Evolutionary conservation across 148 eudicot genomes (phyloP), one percentile per base, ranked within the genome.

Genomic region (Persicaria tinctoria): DNA sequence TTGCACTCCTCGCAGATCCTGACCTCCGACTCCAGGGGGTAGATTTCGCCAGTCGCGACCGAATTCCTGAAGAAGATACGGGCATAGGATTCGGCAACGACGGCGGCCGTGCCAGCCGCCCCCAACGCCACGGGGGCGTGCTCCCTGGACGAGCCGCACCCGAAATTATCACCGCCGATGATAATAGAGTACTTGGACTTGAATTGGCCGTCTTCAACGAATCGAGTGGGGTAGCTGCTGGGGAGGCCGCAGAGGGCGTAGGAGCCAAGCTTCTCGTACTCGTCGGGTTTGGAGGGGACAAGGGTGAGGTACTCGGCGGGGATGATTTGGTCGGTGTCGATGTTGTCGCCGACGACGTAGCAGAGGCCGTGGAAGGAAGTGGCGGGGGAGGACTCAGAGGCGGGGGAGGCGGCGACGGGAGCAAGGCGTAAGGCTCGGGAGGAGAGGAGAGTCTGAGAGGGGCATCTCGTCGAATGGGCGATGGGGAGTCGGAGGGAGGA

Each of bases 261-360:
- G 4, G 98, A 91, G 0, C 98, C 98, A 63, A 94, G 89, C 47
- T 94, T 91, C 11, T 80, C 73, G 86, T 94, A 91, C 74, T 94
- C 97, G 0, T 91, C 96, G 17, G 98, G 98, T 74, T 91, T 91
- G 41, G 98, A 94, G 50, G 98, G 98, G 73, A 91, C 93, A 8
- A 94, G 83, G 62, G 97, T 91, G 6, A 91, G 92, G 87, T 91
- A 91, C 75, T 94, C 97, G 46, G 98, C 93, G 46, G 98, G 97
- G 80, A 94, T 94, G 83, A 94, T 94, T 84, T 94, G 98, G 76
- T 94, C 97, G 17, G 98, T 94, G 90, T 94, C 98, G 82, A 94
- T 90, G 88, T 94, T 92, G 79, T 94, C 98, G 10, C 96, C 90
- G 78, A 91, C 92, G 48, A 94, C 98, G 80, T 87, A 94, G 82